Percentiles rank a stretch among this genome's conserved stretches.
Evolutionary conservation across 169 alveolate genomes (phyloP).

Genomic region (Plasmodium inui): DNA sequence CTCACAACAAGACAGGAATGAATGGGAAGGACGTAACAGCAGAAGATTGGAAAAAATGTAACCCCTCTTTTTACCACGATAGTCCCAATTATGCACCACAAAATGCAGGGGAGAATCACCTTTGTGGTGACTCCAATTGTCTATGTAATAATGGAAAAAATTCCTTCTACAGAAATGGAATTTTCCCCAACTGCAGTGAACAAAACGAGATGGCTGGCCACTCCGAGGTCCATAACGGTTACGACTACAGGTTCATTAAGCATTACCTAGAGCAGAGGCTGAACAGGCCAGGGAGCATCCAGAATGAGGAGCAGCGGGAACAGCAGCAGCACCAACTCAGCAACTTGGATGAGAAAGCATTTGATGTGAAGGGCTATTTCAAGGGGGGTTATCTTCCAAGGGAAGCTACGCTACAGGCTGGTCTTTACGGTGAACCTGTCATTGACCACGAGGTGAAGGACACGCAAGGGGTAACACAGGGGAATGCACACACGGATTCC

Average conservation of each 20-base stretch:
- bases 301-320: background rate
- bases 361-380: background rate
- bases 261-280: background rate
- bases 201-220: background rate
- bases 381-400: background rate
- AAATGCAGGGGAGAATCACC: background rate
- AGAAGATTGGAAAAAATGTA: background rate
- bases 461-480: background rate
- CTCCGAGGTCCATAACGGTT: background rate
- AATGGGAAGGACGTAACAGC: background rate
- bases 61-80: background rate
- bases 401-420: background rate
- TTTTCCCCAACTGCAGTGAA: background rate
- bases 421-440: background rate
- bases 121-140: background rate
- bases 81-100: background rate
- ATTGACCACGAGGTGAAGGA: background rate
- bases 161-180: background rate
- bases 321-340: too few relatives aligned
- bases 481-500: background rate
- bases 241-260: background rate
- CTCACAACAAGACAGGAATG: background rate
- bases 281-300: background rate
- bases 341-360: background rate
- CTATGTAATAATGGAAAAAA: background rate